phyloP scores from a whole-genome alignment of 31 red algal species.

The Asparagopsis taxiformis region DNA sequence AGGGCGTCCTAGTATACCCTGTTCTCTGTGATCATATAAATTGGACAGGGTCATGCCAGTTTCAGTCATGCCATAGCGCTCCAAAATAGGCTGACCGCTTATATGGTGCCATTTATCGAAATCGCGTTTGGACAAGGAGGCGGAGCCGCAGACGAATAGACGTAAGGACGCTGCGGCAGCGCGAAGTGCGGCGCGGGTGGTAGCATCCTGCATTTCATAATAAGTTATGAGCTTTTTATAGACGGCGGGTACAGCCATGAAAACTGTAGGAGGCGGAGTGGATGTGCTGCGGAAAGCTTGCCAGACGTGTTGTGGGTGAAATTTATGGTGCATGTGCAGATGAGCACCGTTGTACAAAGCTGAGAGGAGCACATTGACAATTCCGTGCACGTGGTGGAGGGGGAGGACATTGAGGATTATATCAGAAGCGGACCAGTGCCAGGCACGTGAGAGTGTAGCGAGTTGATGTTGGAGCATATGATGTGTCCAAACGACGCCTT shows the following conservation, averaged over 20 bases:
- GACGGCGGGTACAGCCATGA: constrained; percentile 93
- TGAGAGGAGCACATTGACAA: constrained; percentile 70
- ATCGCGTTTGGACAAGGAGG: constrained; percentile 42
- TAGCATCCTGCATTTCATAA: constrained; percentile 20
- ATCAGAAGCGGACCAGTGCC: constrained; percentile 68
- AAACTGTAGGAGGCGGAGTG: constrained; percentile 39
- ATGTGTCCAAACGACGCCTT: constrained; percentile 85
- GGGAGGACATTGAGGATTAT: constrained; percentile 70
- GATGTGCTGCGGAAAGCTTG: constrained; percentile 16
- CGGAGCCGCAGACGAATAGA: constrained; percentile 79
- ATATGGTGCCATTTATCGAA: constrained; percentile 67
- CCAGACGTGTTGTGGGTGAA: constrained; percentile 65
- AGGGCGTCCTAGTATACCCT: constrained; percentile 59
- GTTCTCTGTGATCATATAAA: constrained; percentile 41
- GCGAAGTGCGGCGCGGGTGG: constrained; percentile 18
- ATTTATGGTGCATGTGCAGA: constrained; percentile 65
- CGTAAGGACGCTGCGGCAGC: constrained; percentile 59
- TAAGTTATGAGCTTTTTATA: constrained; percentile 64
- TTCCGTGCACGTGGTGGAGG: constrained; percentile 87
- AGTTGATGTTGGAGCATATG: constrained; percentile 70
- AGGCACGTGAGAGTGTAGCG: constrained; percentile 42
- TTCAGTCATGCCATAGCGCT: constrained; percentile 97
- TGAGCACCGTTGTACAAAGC: constrained; percentile 62
- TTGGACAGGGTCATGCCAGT: constrained; percentile 79
- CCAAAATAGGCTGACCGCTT: constrained; percentile 63